A percentile compares a stretch with the other conserved stretches of the same genome.
Conservation (phyloP, 495 filamentous ascomycete genomes). For the Haplographium delicatum region DNA sequence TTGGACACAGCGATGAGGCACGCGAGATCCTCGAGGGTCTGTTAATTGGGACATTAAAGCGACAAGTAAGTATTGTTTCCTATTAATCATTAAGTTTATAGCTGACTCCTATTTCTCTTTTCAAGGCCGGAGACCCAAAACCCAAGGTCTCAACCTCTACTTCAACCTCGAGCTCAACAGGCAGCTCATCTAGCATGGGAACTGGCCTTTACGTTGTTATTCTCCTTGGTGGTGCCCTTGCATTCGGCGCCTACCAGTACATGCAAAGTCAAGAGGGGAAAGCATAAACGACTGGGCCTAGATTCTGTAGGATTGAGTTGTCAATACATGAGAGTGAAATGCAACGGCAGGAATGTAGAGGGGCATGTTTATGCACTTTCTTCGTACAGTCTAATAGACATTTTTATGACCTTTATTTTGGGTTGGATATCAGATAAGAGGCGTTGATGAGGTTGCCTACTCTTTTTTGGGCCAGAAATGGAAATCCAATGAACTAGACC, state of each 20-base stretch:
- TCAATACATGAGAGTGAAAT: neutral
- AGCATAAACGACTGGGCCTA: conserved; percentile 13
- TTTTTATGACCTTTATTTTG: neutral
- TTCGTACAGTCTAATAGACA: conserved; percentile 14
- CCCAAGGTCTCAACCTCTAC: conserved; percentile 50
- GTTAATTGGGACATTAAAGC: conserved; percentile 76
- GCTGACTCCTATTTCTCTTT: no score
- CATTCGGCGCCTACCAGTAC: conserved; percentile 86
- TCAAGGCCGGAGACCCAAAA: conserved; percentile 77
- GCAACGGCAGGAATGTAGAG: conserved; percentile 1
- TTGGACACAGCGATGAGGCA: conserved; percentile 98
- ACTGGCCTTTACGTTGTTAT: conserved; percentile 79
- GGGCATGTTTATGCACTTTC: conserved; percentile 20
- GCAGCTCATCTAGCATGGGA: conserved; percentile 57
- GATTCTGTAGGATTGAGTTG: neutral
- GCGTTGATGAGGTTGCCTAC: neutral
- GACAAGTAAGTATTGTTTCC: conserved; percentile 57
- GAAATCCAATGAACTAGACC: no score
- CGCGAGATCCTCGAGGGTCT: conserved; percentile 85
- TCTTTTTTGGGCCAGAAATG: no score
- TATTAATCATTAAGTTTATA: conserved; percentile 16
- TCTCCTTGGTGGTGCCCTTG: conserved; percentile 68
- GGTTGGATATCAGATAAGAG: neutral
- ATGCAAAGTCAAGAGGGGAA: conserved; percentile 55
- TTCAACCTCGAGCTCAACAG: conserved; percentile 41